A percentile compares a stretch with the other conserved stretches of the same genome.
Conservation (phyloP, 441 rosid genomes). For the Populus hybrid region DNA sequence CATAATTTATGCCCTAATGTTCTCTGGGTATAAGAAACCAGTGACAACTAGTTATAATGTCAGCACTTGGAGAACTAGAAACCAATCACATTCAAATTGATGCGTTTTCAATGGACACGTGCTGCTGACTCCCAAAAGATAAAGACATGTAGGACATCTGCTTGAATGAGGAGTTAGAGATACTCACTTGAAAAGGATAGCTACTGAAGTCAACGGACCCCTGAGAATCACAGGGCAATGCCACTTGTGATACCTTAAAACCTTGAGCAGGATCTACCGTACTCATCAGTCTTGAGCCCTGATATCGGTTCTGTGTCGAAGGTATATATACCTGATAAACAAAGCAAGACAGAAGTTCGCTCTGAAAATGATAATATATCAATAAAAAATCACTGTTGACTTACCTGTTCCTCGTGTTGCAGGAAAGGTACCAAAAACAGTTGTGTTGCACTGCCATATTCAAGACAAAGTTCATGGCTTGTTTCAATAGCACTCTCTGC, state of each 20-base stretch:
- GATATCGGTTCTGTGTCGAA: constrained; percentile 57
- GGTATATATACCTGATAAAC: constrained; percentile 63
- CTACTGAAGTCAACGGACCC: constrained; percentile 82
- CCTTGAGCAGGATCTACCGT: constrained; percentile 54
- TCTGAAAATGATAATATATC: constrained; percentile 4
- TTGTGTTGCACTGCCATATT: constrained; percentile 95
- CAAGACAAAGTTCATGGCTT: constrained; percentile 66
- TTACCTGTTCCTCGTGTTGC: constrained; percentile 80
- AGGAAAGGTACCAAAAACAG: constrained; percentile 73
- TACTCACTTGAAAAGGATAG: constrained; percentile 83
- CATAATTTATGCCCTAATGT: not conserved
- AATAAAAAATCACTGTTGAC: constrained; percentile 11
- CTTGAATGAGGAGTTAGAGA: not conserved
- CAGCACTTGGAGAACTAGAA: not conserved
- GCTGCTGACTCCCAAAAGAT: not conserved
- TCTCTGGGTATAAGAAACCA: constrained; percentile 1
- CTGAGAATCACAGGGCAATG: constrained; percentile 77
- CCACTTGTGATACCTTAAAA: constrained; percentile 72
- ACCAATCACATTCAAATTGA: not conserved
- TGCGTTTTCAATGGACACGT: not conserved
- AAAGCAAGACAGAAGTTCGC: constrained; percentile 14
- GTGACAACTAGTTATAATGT: not conserved
- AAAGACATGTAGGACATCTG: not conserved
- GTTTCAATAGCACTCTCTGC: constrained; percentile 53
- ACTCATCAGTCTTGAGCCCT: constrained; percentile 61